These are phyloP conservation scores for Aristolochia fimbriata DNA, from an alignment of 164 flowering plant species.

Conservation along the genomic window DNA sequence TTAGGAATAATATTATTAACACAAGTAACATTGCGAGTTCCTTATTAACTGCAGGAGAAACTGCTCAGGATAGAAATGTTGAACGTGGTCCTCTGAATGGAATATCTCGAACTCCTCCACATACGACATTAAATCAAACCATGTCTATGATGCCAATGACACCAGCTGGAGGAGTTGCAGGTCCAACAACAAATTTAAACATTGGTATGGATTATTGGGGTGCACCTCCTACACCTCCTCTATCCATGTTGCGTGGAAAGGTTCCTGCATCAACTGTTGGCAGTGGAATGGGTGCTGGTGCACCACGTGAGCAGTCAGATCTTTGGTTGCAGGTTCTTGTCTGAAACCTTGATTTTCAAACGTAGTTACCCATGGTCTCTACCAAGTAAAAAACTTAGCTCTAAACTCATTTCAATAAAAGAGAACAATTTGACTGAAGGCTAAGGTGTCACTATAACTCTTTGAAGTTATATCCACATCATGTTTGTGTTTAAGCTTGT, in stretches of 20 bases:
- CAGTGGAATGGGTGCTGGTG: slow-evolving; percentile 40
- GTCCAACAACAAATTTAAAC: slow-evolving; percentile 87
- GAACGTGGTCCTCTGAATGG: slow-evolving; percentile 29
- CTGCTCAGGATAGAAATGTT: slow-evolving; percentile 58
- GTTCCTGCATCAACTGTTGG: slow-evolving; percentile 50
- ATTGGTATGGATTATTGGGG: slow-evolving; percentile 99
- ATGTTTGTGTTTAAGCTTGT: too few relatives aligned
- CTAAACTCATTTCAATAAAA: too few relatives aligned
- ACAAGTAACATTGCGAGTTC: background rate
- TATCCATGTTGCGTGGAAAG: slow-evolving; percentile 61
- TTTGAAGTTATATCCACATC: too few relatives aligned
- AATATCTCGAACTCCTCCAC: slow-evolving; percentile 29
- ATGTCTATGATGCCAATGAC: slow-evolving; percentile 46
- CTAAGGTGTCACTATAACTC: too few relatives aligned
- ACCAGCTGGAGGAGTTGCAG: slow-evolving; percentile 49
- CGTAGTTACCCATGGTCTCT: too few relatives aligned
- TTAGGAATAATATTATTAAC: background rate
- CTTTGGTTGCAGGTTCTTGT: slow-evolving; percentile 62
- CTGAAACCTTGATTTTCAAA: too few relatives aligned
- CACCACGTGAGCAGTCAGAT: slow-evolving; percentile 61
- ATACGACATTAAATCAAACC: slow-evolving; percentile 39
- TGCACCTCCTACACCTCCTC: slow-evolving; percentile 42
- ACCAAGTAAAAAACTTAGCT: too few relatives aligned
- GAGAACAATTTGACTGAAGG: too few relatives aligned
- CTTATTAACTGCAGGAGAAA: slow-evolving; percentile 36